Percentiles rank a stretch among this genome's conserved stretches.
Evolutionary conservation across 192 early-diverging fungal species (phyloP).

Genomic region (Piromyces finnis): DNA sequence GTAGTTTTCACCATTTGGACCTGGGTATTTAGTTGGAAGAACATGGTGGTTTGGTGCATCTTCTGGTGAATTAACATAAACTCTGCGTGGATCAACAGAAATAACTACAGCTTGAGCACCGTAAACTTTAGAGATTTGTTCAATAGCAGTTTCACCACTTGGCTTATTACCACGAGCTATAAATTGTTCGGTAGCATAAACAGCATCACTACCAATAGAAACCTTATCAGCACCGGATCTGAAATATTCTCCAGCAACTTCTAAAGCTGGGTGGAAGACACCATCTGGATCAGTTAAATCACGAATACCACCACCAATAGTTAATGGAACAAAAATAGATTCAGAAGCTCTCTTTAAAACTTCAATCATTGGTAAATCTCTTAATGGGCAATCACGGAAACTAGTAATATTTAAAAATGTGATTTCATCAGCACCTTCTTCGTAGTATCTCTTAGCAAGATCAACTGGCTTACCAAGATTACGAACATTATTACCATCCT

Average conservation of each 20-base stretch:
- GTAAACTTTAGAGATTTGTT: conserved; percentile 83
- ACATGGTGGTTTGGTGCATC: conserved; percentile 60
- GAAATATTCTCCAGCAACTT: conserved; percentile 99
- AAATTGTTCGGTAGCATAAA: conserved; percentile 84
- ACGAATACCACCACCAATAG: conserved; percentile 96
- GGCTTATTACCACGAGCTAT: conserved; percentile 22
- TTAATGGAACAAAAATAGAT: conserved; percentile 95
- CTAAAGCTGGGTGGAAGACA: conserved; percentile 56
- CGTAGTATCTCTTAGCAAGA: conserved; percentile 74
- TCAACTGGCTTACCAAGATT: conserved; percentile 97
- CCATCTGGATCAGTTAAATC: conserved; percentile 70
- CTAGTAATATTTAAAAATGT: conserved; percentile 98
- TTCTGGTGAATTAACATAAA: conserved; percentile 65
- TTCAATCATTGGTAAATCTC: conserved; percentile 90
- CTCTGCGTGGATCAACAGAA: conserved; percentile 88
- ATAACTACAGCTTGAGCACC: conserved; percentile 97
- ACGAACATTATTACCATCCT: conserved; percentile 45
- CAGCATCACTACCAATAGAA: conserved; percentile 98
- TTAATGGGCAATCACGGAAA: conserved; percentile 78
- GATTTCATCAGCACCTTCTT: conserved; percentile 94
- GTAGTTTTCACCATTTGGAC: conserved; percentile 81
- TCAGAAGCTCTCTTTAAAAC: conserved; percentile 72
- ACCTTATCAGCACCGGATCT: conserved; percentile 98
- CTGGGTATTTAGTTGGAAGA: conserved; percentile 45
- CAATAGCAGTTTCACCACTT: conserved; percentile 71